Percentiles rank a stretch among this genome's conserved stretches.
phyloP scores from a whole-genome alignment of 768 basidiomycete genomes.

The Coprinellus aureogranulatus region DNA sequence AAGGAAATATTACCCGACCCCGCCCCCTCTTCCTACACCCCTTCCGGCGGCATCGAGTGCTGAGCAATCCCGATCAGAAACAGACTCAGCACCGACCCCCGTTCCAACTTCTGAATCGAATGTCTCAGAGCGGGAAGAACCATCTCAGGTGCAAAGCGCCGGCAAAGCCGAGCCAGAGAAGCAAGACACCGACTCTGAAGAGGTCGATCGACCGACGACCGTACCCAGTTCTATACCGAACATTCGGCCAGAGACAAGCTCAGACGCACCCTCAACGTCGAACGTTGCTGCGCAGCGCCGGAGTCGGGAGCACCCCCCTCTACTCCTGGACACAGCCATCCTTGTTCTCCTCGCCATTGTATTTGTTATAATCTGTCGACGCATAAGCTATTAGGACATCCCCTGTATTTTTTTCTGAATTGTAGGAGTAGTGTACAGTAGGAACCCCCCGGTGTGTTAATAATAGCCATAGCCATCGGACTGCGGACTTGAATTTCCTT shows the following conservation, averaged over 20 bases:
- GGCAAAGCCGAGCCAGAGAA: background rate
- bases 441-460: background rate
- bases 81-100: background rate
- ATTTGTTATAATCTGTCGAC: slow-evolving; percentile 64
- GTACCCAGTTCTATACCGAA: background rate
- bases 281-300: background rate
- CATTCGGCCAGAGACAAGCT: background rate
- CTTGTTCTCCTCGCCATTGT: slow-evolving; percentile 68
- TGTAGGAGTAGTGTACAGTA: background rate
- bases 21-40: slow-evolving; percentile 23
- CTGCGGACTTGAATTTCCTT: background rate
- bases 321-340: slow-evolving; percentile 72
- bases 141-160: background rate
- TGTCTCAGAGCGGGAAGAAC: background rate
- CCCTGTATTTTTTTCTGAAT: background rate
- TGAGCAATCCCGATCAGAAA: background rate
- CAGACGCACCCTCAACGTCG: background rate
- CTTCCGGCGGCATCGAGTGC: background rate
- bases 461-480: background rate
- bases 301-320: slow-evolving; percentile 40
- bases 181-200: background rate
- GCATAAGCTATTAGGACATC: slow-evolving; percentile 37
- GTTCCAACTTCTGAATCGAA: background rate
- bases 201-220: background rate
- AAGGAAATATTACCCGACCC: slow-evolving; percentile 69